Conservation (phyloP, 495 filamentous ascomycete species). For the Daldinia loculata region DNA sequence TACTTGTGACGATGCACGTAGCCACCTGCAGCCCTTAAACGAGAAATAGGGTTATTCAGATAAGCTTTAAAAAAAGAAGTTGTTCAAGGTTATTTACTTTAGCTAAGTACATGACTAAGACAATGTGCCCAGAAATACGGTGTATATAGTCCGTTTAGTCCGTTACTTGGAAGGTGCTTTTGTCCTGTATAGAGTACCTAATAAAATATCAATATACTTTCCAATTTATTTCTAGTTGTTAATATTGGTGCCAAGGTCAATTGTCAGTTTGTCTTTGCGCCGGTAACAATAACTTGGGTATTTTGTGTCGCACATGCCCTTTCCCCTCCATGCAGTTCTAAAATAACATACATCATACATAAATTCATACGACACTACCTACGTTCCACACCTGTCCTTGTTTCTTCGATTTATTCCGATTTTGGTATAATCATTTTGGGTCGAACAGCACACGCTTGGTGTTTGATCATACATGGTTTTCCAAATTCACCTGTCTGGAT, state of each 20-base stretch:
- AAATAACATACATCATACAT: slow-evolving; percentile 10
- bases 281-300: neutral
- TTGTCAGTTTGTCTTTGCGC: neutral
- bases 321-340: slow-evolving; percentile 6
- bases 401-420: slow-evolving; percentile 3
- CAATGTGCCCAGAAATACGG: neutral
- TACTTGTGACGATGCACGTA: slow-evolving; percentile 1
- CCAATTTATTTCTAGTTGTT: neutral
- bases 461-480: neutral
- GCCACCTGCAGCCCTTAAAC: neutral
- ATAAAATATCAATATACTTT: neutral
- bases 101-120: neutral
- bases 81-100: neutral
- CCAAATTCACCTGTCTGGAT: neutral
- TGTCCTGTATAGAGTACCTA: neutral
- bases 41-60: slow-evolving; percentile 2
- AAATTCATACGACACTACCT: slow-evolving; percentile 21
- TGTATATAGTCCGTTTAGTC: neutral
- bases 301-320: slow-evolving; percentile 2
- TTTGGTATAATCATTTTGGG: neutral
- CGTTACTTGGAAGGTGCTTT: neutral
- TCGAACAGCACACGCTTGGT: neutral
- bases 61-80: neutral
- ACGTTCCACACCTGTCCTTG: neutral
- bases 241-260: neutral